These are phyloP conservation scores for Fusarium pininemorale DNA, from an alignment of 2,329 filamentous ascomycete genomes.

Conservation along the genomic window DNA sequence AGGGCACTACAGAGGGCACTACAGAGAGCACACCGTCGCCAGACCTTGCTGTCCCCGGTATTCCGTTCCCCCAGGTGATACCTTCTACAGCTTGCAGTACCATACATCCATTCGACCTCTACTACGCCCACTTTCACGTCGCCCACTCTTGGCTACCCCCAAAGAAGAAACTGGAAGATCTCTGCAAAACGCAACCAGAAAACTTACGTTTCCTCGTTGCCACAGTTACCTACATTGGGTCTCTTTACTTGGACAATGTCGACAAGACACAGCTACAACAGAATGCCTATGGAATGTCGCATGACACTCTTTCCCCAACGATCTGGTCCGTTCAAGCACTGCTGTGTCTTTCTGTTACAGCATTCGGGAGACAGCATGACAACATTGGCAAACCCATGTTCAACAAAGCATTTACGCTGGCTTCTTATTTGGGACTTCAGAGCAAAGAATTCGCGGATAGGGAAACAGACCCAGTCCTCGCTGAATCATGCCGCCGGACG, in stretches of 20 bases:
- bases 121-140: conserved; percentile 38
- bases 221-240: conserved; percentile 36
- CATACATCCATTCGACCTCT: conserved; percentile 28
- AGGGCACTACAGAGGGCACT: not conserved
- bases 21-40: conserved; percentile 19
- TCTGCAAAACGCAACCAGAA: not conserved
- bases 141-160: conserved; percentile 38
- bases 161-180: conserved; percentile 10
- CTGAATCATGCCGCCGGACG: conserved; percentile 39
- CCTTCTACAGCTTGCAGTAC: not conserved
- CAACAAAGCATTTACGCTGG: conserved; percentile 18
- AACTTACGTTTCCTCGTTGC: conserved; percentile 12
- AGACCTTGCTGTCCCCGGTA: not conserved
- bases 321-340: conserved; percentile 40
- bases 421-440: conserved; percentile 30
- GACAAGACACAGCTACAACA: conserved; percentile 18
- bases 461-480: conserved; percentile 17
- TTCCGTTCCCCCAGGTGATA: not conserved
- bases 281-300: conserved; percentile 26
- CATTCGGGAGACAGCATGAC: conserved; percentile 14
- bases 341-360: conserved; percentile 30
- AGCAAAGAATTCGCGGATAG: conserved; percentile 28
- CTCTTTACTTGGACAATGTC: conserved; percentile 18
- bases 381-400: conserved; percentile 6
- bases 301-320: not conserved